These are phyloP conservation scores for Exophiala mesophila DNA, from an alignment of 2,329 filamentous ascomycete species.

Conservation along the genomic window DNA sequence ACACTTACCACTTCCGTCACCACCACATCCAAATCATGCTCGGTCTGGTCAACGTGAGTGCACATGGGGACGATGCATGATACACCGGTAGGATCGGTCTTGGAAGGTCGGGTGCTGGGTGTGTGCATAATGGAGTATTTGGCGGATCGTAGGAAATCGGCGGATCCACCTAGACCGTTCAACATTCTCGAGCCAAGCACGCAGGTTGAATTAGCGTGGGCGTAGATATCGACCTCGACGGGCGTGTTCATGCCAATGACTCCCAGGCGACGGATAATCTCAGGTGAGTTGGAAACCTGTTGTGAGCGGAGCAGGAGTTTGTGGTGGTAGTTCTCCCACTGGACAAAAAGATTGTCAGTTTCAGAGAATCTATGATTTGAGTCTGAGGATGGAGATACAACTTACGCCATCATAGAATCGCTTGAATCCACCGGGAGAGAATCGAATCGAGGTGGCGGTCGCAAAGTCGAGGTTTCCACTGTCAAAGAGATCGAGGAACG, in stretches of 20 bases:
- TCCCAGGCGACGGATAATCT: conserved; percentile 81
- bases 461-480: conserved; percentile 82
- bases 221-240: conserved; percentile 91
- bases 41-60: conserved; percentile 87
- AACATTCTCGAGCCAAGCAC: conserved; percentile 86
- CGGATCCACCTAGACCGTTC: conserved; percentile 75
- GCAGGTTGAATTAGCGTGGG: conserved; percentile 84
- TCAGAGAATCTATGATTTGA: conserved; percentile 33
- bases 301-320: conserved; percentile 85
- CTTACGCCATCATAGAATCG: conserved; percentile 66
- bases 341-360: not conserved
- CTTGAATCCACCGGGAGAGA: conserved; percentile 85
- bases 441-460: conserved; percentile 82
- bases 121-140: conserved; percentile 96
- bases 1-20: conserved; percentile 58
- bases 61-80: conserved; percentile 91
- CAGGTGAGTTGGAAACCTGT: conserved; percentile 80
- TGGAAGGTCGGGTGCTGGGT: conserved; percentile 71
- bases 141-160: conserved; percentile 71
- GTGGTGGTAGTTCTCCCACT: conserved; percentile 70
- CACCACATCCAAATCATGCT: conserved; percentile 86
- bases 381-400: not conserved
- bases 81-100: conserved; percentile 76
- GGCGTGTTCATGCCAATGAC: conserved; percentile 95
- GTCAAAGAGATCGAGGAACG: conserved; percentile 89